These are phyloP conservation scores for Aphanoascus verrucosus DNA, from an alignment of 2,329 filamentous ascomycete genomes.

Conservation along the genomic window DNA sequence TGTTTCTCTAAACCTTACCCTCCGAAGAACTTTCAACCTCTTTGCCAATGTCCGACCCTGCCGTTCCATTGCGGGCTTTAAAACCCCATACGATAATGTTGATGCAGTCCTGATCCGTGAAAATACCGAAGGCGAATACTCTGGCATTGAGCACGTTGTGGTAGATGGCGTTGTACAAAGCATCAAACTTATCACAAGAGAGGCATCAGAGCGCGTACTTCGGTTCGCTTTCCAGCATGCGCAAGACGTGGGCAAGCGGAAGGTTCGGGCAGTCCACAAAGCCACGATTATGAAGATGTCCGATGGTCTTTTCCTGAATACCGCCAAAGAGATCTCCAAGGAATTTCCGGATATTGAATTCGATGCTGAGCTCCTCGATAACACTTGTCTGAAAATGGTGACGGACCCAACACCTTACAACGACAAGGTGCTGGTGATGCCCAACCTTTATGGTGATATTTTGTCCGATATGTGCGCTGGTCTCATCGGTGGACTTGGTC, in stretches of 20 bases:
- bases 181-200: slow-evolving; percentile 98
- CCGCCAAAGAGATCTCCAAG: slow-evolving; percentile 75
- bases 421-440: slow-evolving; percentile 96
- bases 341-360: slow-evolving; percentile 95
- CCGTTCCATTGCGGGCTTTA: slow-evolving; percentile 92
- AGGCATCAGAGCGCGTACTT: slow-evolving; percentile 88
- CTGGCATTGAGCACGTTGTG: slow-evolving; percentile 95
- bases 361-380: slow-evolving; percentile 95
- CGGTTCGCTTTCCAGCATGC: slow-evolving; percentile 98
- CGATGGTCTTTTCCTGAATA: slow-evolving; percentile 92
- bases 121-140: slow-evolving; percentile 99
- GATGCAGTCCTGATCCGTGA: slow-evolving; percentile 97
- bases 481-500: slow-evolving; percentile 91
- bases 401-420: slow-evolving; percentile 95
- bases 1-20: slow-evolving; percentile 96
- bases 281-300: slow-evolving; percentile 99
- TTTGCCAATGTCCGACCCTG: slow-evolving; percentile 98
- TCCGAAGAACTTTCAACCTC: slow-evolving; percentile 98
- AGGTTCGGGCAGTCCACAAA: slow-evolving; percentile 98
- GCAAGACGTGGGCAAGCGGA: slow-evolving; percentile 80
- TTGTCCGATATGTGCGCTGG: slow-evolving; percentile 99
- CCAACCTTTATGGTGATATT: slow-evolving; percentile 99
- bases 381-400: slow-evolving; percentile 98
- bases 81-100: slow-evolving; percentile 95
- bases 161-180: slow-evolving; percentile 96